A percentile compares a stretch with the other conserved stretches of the same genome.
Evolutionary conservation across 305 asterid genomes (phyloP).

Genomic region (Fraxinus platypoda): DNA sequence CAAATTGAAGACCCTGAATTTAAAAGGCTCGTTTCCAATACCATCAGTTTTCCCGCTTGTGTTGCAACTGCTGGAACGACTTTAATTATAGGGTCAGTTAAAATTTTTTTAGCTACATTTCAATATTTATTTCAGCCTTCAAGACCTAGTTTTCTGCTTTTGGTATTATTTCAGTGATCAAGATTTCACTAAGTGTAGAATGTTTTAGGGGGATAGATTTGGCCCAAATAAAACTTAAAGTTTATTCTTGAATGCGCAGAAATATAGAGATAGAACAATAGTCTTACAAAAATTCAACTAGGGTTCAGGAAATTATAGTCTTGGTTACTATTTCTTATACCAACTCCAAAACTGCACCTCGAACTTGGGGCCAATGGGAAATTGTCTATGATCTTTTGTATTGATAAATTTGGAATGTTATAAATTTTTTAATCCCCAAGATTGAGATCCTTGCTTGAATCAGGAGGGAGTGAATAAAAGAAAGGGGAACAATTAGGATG

Average conservation of each 20-base stretch:
- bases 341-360: neutral
- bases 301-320: neutral
- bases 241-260: neutral
- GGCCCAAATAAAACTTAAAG: neutral
- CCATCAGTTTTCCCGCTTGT: slow-evolving; percentile 67
- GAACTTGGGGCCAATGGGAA: neutral
- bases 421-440: neutral
- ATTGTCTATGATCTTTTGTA: neutral
- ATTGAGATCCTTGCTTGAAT: neutral
- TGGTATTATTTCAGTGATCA: neutral
- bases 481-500: neutral
- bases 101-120: neutral
- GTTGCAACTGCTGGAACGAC: slow-evolving; percentile 89
- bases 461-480: neutral
- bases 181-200: neutral
- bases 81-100: slow-evolving; percentile 68
- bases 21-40: slow-evolving; percentile 57
- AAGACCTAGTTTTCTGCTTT: neutral
- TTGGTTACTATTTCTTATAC: neutral
- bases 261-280: neutral
- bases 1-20: slow-evolving; percentile 56
- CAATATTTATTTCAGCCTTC: slow-evolving; percentile 11
- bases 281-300: neutral
- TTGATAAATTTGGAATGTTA: neutral
- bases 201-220: slow-evolving; percentile 2